Evolutionary conservation across 2,329 filamentous ascomycete genomes (phyloP).

Genomic region (Moelleriella libera): DNA sequence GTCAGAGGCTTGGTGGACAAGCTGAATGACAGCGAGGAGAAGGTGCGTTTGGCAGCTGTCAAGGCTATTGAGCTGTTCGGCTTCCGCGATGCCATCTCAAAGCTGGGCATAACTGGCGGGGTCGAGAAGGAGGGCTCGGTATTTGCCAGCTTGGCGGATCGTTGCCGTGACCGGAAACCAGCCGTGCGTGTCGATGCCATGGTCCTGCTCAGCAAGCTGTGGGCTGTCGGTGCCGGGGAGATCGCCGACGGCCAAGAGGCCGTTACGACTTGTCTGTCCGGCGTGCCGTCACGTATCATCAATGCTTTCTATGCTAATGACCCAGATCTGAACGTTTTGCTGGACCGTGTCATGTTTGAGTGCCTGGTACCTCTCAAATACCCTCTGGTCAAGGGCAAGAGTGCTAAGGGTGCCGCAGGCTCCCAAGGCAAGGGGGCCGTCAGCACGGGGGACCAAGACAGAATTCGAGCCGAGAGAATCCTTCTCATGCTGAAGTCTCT

Average conservation of each 20-base stretch:
- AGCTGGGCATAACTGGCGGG: slow-evolving; percentile 63
- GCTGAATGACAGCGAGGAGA: slow-evolving; percentile 79
- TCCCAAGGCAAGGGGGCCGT: slow-evolving; percentile 23
- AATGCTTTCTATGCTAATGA: slow-evolving; percentile 87
- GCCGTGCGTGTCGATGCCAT: slow-evolving; percentile 77
- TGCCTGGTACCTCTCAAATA: slow-evolving; percentile 81
- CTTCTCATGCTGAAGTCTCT: slow-evolving; percentile 68
- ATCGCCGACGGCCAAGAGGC: slow-evolving; percentile 70
- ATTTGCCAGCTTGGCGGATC: slow-evolving; percentile 68
- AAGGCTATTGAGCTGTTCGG: slow-evolving; percentile 69
- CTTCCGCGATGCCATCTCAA: slow-evolving; percentile 67
- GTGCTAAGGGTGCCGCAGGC: slow-evolving; percentile 46
- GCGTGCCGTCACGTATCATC: slow-evolving; percentile 73
- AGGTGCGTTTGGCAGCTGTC: slow-evolving; percentile 79
- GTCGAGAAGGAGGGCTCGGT: slow-evolving; percentile 66
- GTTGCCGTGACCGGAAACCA: slow-evolving; percentile 75
- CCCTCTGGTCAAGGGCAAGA: slow-evolving; percentile 50
- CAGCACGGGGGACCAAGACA: slow-evolving; percentile 53
- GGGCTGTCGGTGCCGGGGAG: slow-evolving; percentile 85
- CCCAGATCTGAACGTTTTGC: slow-evolving; percentile 65
- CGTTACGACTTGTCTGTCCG: slow-evolving; percentile 60
- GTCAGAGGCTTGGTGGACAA: slow-evolving; percentile 65
- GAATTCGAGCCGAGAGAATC: slow-evolving; percentile 70
- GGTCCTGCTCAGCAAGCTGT: slow-evolving; percentile 69
- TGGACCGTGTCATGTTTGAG: slow-evolving; percentile 78